Evolutionary conservation across 2,329 filamentous ascomycete genomes (phyloP), one percentile per base, ranked within the genome.

Genomic region (Nothophaeocryptopus gaeumannii): DNA sequence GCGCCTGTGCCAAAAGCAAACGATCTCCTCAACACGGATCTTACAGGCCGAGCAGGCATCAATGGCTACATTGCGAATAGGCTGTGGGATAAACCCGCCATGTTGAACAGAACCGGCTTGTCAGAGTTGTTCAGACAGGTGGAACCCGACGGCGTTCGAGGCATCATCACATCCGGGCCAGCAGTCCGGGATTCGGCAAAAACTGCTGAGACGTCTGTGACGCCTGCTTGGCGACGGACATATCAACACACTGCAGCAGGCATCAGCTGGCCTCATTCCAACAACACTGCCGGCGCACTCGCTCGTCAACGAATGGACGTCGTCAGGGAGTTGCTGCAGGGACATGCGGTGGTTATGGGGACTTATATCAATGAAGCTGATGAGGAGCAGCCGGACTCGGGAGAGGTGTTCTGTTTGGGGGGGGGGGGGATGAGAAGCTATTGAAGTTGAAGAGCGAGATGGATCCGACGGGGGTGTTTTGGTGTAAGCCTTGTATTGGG

Each of bases 401-500:
- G 26, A 5, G 26, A 30, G 20, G 39, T 15, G 26, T 41, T 41
- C 14, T 41, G 20, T 41, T 32, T 41, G 20, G 20, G 39, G 39
- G 14, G 12, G 13, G 16, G 11, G 32, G 39, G 31, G 31, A 30
- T 41, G 5, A n/a, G 26, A 41, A 12, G 13, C 9, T 41, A 20
- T 5, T 41, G 20, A 13, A 8, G 26, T 32, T 41, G 39, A 41
- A 41, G 39, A 41, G 39, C 16, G n/a, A 41, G 26, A 13, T 12
- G 39, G 39, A 41, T 32, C 39, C 39, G 20, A n/a, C n/a, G 26
- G 39, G 20, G 20, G 26, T 41, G 16, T 41, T 41, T 41, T 41
- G 39, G 39, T 41, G 39, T 41, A 41, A 41, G 39, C 39, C 39
- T 41, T 41, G 39, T 41, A 30, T 41, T 30, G 39, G 39, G n/a